Conservation (phyloP, 305 asterid species). For the Fraxinus latifolia region DNA sequence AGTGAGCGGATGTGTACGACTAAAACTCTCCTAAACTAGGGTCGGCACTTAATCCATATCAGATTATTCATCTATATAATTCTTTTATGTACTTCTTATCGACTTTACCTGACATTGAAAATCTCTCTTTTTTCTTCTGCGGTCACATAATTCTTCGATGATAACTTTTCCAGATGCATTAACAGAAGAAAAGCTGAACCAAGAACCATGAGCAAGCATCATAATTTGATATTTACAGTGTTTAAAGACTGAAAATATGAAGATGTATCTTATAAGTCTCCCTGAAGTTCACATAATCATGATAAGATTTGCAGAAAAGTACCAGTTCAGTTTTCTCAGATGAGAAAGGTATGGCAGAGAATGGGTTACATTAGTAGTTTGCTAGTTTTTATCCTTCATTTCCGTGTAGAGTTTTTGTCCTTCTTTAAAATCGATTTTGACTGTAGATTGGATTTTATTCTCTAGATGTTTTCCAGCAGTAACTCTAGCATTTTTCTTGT, state of each 20-base stretch:
- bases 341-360: not conserved
- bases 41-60: not conserved
- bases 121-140: not conserved
- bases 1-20: not conserved
- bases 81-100: not conserved
- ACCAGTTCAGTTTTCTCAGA: not conserved
- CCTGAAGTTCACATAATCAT: not conserved
- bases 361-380: not conserved
- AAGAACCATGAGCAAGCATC: not conserved
- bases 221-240: not conserved
- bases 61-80: not conserved
- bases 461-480: not conserved
- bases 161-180: not conserved
- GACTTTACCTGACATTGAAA: not conserved
- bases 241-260: not conserved
- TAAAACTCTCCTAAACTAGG: not conserved
- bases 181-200: not conserved
- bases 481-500: not conserved
- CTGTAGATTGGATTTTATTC: not conserved
- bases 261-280: not conserved
- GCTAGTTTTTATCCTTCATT: not conserved
- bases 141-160: not conserved
- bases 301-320: not conserved
- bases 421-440: not conserved
- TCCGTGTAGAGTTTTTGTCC: not conserved